These are phyloP conservation scores for Penicillium brevicompactum DNA, from an alignment of 2,329 filamentous ascomycete species.

Conservation along the genomic window DNA sequence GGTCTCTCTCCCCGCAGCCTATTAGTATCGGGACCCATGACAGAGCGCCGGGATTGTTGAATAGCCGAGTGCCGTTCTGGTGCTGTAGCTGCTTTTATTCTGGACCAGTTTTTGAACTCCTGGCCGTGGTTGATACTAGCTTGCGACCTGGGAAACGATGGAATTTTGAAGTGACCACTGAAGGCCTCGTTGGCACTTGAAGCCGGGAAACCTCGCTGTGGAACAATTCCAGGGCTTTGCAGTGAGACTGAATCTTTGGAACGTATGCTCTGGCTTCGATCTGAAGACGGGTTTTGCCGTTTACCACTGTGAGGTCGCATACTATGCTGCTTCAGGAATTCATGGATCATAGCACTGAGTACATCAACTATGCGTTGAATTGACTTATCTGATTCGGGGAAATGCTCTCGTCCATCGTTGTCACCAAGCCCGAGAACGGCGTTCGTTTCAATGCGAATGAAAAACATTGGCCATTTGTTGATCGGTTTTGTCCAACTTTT, in stretches of 20 bases:
- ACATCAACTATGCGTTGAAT: conserved; percentile 65
- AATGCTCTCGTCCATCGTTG: conserved; percentile 38
- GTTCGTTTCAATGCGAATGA: conserved; percentile 66
- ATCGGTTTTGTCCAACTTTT: conserved; percentile 63
- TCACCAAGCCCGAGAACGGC: conserved; percentile 43
- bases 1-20: background rate
- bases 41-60: background rate
- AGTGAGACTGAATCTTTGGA: background rate
- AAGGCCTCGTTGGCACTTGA: conserved; percentile 29
- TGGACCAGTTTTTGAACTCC: conserved; percentile 43
- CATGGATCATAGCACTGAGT: conserved; percentile 66
- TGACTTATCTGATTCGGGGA: conserved; percentile 41
- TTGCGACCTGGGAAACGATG: conserved; percentile 24
- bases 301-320: conserved; percentile 58
- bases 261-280: conserved; percentile 1
- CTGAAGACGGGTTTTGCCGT: conserved; percentile 14
- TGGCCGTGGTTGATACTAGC: conserved; percentile 10
- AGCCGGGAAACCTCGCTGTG: background rate
- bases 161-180: conserved; percentile 31
- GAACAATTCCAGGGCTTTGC: background rate
- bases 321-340: conserved; percentile 74
- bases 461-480: conserved; percentile 89
- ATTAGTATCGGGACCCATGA: background rate
- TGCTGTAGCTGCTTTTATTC: conserved; percentile 40
- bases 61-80: background rate